Evolutionary conservation across 1,284 basidiomycete species (phyloP).

Genomic region (Spongiforma sp.): DNA sequence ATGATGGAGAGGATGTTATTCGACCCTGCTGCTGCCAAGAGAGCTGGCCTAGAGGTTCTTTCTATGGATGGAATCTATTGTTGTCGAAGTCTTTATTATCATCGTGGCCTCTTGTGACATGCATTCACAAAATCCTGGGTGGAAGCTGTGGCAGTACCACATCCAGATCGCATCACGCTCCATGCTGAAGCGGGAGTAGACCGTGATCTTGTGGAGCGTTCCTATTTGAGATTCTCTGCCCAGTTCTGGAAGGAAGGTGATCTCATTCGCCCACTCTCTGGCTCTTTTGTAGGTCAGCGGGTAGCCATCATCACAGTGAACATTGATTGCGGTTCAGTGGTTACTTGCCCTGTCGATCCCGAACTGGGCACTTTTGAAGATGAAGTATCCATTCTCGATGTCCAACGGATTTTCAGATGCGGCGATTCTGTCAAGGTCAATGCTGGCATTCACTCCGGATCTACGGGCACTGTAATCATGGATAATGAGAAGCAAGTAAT

Average conservation of each 20-base stretch:
- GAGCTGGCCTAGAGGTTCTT: background rate
- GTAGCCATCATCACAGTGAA: background rate
- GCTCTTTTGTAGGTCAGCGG: background rate
- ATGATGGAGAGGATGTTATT: background rate
- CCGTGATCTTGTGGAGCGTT: background rate
- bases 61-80: background rate
- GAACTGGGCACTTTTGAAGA: background rate
- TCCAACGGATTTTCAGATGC: background rate
- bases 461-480: background rate
- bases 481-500: background rate
- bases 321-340: background rate
- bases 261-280: background rate
- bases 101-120: background rate
- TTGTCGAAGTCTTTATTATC: background rate
- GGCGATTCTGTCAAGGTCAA: background rate
- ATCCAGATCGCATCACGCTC: background rate
- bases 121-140: background rate
- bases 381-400: background rate
- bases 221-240: background rate
- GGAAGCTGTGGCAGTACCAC: background rate
- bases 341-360: background rate
- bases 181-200: background rate
- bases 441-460: background rate
- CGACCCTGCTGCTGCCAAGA: background rate
- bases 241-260: background rate